Base-by-base conservation (phyloP, 306 rosid genomes). In the Nissolia schottii region DNA sequence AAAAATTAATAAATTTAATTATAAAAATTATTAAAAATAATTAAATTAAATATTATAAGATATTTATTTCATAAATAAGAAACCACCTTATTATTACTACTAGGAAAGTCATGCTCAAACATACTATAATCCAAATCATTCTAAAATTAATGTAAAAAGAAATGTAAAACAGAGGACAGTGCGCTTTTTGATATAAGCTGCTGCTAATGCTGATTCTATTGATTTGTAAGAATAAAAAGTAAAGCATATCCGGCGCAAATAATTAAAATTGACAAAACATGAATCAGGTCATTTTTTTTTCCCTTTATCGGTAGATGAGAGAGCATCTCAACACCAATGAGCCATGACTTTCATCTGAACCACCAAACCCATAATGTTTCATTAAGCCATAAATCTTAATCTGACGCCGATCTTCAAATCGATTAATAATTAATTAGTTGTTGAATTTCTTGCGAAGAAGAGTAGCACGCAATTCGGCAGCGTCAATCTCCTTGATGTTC, bases 391-490 rank as follows among this genome's bases (percentile, higher is more conserved):
- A n/a, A n/a, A n/a, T n/a, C n/a, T n/a, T n/a, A n/a, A n/a, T 45
- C 60, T 12, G 16, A 35, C 28, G 11, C 38, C 24, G 24, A 29
- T 31, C 40, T 15, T n/a, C n/a, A n/a, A n/a, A n/a, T n/a, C n/a
- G 20, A 45, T n/a, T 0, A 41, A 18, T 31, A 3, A 50, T n/a
- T n/a, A 6, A 31, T 27, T 2, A 77, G 38, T 67, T 63, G 67
- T 56, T 28, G 40, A 54, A 3, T 48, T 89, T 91, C 57, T 86
- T 85, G 53, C 13, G 79, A 8, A 91, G 45, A 57, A 93, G 94
- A 3, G 32, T 31, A 7, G 90, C 85, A 2, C 98, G 89, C 2
- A 93, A 84, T 62, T 93, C 96, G 2, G 94, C 96, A 3, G 73
- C 94, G 66, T 93, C 98, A 38, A 85, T 76, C 64, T 93, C 94